phyloP scores from a whole-genome alignment of 2,329 filamentous ascomycete genomes.

The Alternaria novae-zelandiae region DNA sequence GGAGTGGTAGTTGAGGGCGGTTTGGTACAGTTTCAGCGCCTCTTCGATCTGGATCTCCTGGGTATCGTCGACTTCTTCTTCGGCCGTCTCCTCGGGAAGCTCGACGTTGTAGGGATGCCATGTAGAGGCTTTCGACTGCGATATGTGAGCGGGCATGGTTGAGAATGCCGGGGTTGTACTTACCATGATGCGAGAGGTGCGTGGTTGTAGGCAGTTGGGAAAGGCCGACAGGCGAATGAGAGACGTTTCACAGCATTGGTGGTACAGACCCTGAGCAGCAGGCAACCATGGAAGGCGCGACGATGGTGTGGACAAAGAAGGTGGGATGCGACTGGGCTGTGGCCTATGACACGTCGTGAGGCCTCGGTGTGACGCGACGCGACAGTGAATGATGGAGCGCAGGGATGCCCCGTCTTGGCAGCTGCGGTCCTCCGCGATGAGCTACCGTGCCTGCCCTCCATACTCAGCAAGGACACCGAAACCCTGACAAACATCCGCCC shows the following conservation, averaged over 20 bases:
- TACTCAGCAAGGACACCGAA: constrained; percentile 17
- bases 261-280: constrained; percentile 1
- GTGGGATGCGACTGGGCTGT: not conserved
- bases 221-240: constrained; percentile 5
- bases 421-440: constrained; percentile 21
- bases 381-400: constrained; percentile 14
- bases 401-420: constrained; percentile 19
- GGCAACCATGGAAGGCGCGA: constrained; percentile 9
- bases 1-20: constrained; percentile 86
- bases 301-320: not conserved
- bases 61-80: constrained; percentile 92
- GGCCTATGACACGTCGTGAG: not conserved
- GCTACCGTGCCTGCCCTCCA: constrained; percentile 26
- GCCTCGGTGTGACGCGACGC: constrained; percentile 19
- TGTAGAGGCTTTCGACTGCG: constrained; percentile 47
- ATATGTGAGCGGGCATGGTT: constrained; percentile 11
- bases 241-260: constrained; percentile 16
- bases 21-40: constrained; percentile 92
- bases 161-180: constrained; percentile 4
- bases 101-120: constrained; percentile 94
- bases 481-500: constrained; percentile 21
- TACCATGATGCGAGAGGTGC: constrained; percentile 28
- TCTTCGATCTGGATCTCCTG: constrained; percentile 98
- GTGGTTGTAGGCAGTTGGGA: constrained; percentile 6
- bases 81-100: constrained; percentile 84